Base-by-base conservation (phyloP, 176 grass and related monocot genomes). In the Eremochloa ophiuroides region DNA sequence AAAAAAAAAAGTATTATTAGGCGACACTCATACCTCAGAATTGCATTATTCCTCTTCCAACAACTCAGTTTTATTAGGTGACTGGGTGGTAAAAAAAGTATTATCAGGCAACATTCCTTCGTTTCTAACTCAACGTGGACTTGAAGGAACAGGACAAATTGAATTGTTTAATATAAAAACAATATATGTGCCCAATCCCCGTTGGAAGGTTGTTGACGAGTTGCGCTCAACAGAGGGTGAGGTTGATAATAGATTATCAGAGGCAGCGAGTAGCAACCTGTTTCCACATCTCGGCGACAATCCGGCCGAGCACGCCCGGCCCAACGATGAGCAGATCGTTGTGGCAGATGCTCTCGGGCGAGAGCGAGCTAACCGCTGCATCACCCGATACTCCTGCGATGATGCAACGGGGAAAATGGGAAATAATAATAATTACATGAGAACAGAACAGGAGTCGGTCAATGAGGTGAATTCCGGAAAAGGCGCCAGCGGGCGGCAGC, bases 291-390 rank as follows among this genome's bases (percentile, higher is more conserved):
- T 37, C 41, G 0, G 76, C 76, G 10, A 78, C 41, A 41, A 78
- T 78, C 41, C 76, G 61, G 7, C 76, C 76, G 22, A 79, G 76
- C 20, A 79, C 42, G 29, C 76, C 76, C 14, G 62, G 76, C 22
- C 76, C 76, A 26, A 79, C 41, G 4, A 79, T 25, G 11, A 79
- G 62, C 62, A 79, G 28, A 65, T 79, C 42, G 42, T 66, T 66
- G 20, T 25, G 13, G 12, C 42, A 42, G 62, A 79, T 20, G 41
- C 10, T 33, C 61, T 3, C 28, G 17, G 42, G 6, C 37, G 38
- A 16, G 14, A 41, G 23, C 16, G 74, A 42, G 26, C 16, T 29
- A 27, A 14, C 40, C 39, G 18, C 59, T 14, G 59, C 17, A 8
- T 20, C 75, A 33, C 18, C 17, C 39, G 75, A 31, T 2, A 29